phyloP scores from a whole-genome alignment of 192 early-diverging fungal species.

The Backusella liffmaniae region DNA sequence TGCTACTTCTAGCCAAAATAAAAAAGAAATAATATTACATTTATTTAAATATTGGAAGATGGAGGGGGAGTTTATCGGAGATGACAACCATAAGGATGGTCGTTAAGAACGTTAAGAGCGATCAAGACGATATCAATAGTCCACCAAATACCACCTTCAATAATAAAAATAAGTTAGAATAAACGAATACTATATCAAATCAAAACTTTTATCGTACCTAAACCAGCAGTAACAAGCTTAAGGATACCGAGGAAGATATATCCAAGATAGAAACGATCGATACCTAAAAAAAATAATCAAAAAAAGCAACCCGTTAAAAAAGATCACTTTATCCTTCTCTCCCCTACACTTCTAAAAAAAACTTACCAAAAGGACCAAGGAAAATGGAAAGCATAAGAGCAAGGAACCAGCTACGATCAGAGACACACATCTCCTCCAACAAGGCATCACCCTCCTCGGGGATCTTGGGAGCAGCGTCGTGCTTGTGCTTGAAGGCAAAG shows the following conservation, averaged over 20 bases:
- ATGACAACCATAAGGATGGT: conserved; percentile 31
- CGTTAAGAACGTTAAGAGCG: conserved; percentile 26
- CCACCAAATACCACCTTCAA: conserved; percentile 44
- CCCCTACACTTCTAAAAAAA: not conserved
- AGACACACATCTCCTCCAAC: conserved; percentile 31
- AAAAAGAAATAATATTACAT: not conserved
- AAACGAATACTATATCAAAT: no score
- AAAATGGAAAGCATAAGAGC: conserved; percentile 51
- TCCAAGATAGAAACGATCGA: conserved; percentile 56
- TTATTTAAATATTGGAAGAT: not conserved
- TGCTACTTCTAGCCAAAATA: no score
- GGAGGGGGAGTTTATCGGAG: conserved; percentile 10
- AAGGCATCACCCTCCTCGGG: conserved; percentile 2
- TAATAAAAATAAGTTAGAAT: no score
- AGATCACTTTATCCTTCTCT: not conserved
- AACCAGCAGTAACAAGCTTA: conserved; percentile 48
- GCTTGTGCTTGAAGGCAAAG: conserved; percentile 15
- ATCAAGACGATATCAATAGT: conserved; percentile 37
- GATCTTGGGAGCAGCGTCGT: not conserved
- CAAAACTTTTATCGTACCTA: conserved; percentile 4
- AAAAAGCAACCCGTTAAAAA: not conserved
- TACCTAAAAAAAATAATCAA: conserved; percentile 10
- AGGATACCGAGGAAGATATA: conserved; percentile 44
- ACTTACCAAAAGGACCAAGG: conserved; percentile 49
- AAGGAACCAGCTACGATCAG: conserved; percentile 48